Evolutionary conservation across 192 early-diverging fungal species (phyloP), one percentile per base, ranked within the genome.

Genomic region (Coemansia sp.): DNA sequence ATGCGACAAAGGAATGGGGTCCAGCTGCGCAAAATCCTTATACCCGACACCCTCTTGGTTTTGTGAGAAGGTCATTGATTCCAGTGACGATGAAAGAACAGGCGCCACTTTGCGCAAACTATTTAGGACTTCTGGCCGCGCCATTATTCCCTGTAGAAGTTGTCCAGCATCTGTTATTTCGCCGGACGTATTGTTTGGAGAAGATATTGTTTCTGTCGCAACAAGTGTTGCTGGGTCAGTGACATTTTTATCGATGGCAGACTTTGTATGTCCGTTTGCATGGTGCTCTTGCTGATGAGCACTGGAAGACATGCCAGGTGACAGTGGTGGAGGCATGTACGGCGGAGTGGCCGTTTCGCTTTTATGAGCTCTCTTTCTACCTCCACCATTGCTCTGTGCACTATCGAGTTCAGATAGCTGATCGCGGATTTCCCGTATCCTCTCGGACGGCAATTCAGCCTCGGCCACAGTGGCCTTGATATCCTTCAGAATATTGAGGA

Each of bases 131-230:
- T 71, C 76, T 4, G 76, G 69, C 25, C 64, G 58, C 5, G 76
- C 44, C 71, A 78, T 73, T 27, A 78, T 51, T n/a, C 55, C 73
- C 4, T 73, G 63, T 53, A 78, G 32, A 48, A 78, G 59, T 56
- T 73, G 71, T 32, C 30, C 62, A 0, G 76, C 49, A 44, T 73
- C 63, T 3, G 50, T 27, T 26, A 38, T 16, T 7, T 38, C 52
- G 49, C 28, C 34, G 26, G 28, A 0, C 23, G 22, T 22, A 38
- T 54, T 62, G 41, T 50, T 60, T 14, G 16, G 38, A 16, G 38
- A 44, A 3, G 38, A 44, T 16, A 44, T 44, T 44, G 38, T 14
- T 16, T 44, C 38, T 14, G 38, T 44, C 3, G 14, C 38, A 44
- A 16, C 38, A 44, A 44, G 38, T 14, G 38, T 44, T 14, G 6